Evolutionary conservation across 371 early-diverging fungal genomes (phyloP).

Genomic region (Cokeromyces recurvatus): DNA sequence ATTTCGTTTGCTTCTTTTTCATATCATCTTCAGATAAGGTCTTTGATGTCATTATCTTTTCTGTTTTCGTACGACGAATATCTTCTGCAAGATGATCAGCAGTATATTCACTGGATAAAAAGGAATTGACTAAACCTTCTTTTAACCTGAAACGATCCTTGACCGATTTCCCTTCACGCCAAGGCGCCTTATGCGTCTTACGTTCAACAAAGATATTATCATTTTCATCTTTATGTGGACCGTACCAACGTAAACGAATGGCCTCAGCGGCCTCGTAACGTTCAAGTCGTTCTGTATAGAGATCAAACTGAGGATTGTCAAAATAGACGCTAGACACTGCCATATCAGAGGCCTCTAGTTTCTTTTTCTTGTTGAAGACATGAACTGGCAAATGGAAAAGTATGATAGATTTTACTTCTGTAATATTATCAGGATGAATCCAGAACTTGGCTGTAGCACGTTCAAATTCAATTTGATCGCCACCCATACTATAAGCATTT

Average conservation of each 20-base stretch:
- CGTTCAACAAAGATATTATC: slow-evolving; percentile 36
- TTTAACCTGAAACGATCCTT: slow-evolving; percentile 92
- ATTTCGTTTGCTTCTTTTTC: slow-evolving; percentile 62
- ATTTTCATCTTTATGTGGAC: slow-evolving; percentile 48
- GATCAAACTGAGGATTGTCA: slow-evolving; percentile 84
- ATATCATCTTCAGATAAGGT: no score
- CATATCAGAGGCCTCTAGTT: slow-evolving; percentile 33
- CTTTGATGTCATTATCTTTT: no score
- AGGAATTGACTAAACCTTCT: slow-evolving; percentile 84
- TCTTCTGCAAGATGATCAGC: slow-evolving; percentile 71
- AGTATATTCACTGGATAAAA: slow-evolving; percentile 77
- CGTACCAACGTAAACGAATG: slow-evolving; percentile 92
- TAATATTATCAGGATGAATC: slow-evolving; percentile 96
- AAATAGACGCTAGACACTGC: slow-evolving; percentile 95
- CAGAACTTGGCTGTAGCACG: slow-evolving; percentile 59
- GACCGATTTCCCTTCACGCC: slow-evolving; percentile 88
- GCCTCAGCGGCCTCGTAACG: slow-evolving; percentile 87
- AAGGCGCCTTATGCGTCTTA: slow-evolving; percentile 45
- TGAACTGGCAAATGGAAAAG: slow-evolving; percentile 92
- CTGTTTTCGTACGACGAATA: slow-evolving; percentile 64
- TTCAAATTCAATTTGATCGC: slow-evolving; percentile 37
- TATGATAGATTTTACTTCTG: slow-evolving; percentile 88
- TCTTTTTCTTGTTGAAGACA: slow-evolving; percentile 62
- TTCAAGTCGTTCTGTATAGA: slow-evolving; percentile 84
- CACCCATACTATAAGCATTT: slow-evolving; percentile 13